Conservation (phyloP, 2,329 filamentous ascomycete genomes). For the Aspergillus floridensis region DNA sequence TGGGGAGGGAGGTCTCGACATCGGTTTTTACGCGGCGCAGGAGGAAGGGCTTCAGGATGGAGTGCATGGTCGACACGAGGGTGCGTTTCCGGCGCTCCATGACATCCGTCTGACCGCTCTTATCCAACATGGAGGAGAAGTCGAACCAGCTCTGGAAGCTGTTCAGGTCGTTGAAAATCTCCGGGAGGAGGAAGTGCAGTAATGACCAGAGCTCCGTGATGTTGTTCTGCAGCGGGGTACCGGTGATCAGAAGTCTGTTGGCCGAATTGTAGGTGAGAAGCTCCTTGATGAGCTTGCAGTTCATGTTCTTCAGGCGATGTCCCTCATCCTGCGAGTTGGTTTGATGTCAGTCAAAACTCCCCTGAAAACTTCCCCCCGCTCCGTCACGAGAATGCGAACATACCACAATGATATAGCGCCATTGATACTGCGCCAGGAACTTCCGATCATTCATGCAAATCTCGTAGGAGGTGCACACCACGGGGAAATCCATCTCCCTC, state of each 20-base stretch:
- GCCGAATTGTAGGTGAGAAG: slow-evolving; percentile 85
- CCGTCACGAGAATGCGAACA: slow-evolving; percentile 10
- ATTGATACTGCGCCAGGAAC: slow-evolving; percentile 76
- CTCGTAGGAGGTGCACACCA: slow-evolving; percentile 93
- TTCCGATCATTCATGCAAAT: slow-evolving; percentile 90
- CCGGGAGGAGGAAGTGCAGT: slow-evolving; percentile 86
- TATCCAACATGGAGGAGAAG: slow-evolving; percentile 86
- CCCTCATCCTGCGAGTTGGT: slow-evolving; percentile 70
- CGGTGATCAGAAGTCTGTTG: slow-evolving; percentile 87
- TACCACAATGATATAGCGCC: slow-evolving; percentile 96
- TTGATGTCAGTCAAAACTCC: slow-evolving; percentile 13
- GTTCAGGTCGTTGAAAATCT: slow-evolving; percentile 89
- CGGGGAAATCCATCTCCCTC: slow-evolving; percentile 71
- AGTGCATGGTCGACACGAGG: slow-evolving; percentile 82
- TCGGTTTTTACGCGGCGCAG: slow-evolving; percentile 88
- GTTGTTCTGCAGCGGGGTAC: slow-evolving; percentile 94
- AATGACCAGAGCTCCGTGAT: slow-evolving; percentile 92
- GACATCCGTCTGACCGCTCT: slow-evolving; percentile 73
- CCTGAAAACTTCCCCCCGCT: background rate
- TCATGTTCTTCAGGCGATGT: slow-evolving; percentile 94
- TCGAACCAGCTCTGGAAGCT: slow-evolving; percentile 97
- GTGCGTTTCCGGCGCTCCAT: slow-evolving; percentile 75
- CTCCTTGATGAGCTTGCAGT: slow-evolving; percentile 86
- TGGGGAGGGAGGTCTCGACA: slow-evolving; percentile 85
- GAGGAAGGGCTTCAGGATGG: slow-evolving; percentile 87